Evolutionary conservation across 768 basidiomycete species (phyloP), one percentile per base, ranked within the genome.

Genomic region (Podaxis sp.): DNA sequence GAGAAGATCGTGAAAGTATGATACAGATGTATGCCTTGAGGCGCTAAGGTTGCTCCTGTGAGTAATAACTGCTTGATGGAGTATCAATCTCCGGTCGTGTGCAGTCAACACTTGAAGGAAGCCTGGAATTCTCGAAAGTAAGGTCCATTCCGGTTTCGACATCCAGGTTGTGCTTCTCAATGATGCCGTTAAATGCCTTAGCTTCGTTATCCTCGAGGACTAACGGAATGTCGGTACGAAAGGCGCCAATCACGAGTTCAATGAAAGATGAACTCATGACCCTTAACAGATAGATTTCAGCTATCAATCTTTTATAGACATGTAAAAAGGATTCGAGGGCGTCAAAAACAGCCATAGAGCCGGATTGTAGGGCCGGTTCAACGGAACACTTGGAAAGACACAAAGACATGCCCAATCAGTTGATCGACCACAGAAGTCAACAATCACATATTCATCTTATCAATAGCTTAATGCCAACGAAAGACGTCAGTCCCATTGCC

Each of bases 361-460:
- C 47, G 47, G 54, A 44, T 7, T 42, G 37, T 38, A 44, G 54
- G 54, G 37, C 54, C 54, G 54, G 54, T 11, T 55, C 18, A 21
- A 38, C 53, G 23, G 53, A 55, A 38, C 38, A 18, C 14, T 42
- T 27, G 40, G 23, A 18, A 35, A 50, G 16, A 7, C 35, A 21
- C 28, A 23, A 35, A 35, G 35, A 37, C 6, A 18, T 32, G 16
- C 42, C 25, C 28, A 46, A 57, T 42, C 57, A 14, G 13, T 32
- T 11, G 37, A 59, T 59, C 57, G 28, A 14, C 16, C 16, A n/a
- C 18, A 35, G 16, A 27, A 16, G 6, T 56, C 23, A 46, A 27
- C 18, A 16, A 21, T 44, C n/a, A 44, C n/a, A 32, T 32, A 2
- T 23, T 59, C 46, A 60, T 60, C 59, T 60, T 60, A 60, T 60